Evolutionary conservation across 2,329 filamentous ascomycete genomes (phyloP).

Genomic region (Seiridium cupressi): DNA sequence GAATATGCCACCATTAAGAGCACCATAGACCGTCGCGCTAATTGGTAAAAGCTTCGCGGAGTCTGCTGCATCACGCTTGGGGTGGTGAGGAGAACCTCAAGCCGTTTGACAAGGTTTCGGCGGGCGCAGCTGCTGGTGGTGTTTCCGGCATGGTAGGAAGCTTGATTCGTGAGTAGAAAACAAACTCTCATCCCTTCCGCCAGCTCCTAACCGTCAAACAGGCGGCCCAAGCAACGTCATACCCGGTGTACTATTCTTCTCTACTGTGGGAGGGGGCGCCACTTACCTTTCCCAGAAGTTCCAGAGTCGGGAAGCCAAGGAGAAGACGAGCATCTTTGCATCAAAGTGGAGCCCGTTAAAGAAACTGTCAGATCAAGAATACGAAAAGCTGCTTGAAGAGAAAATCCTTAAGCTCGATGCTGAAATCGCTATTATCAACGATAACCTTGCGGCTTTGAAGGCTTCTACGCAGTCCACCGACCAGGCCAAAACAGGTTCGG

Average conservation of each 20-base stretch:
- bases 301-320: constrained; percentile 12
- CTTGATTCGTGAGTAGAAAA: constrained; percentile 44
- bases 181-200: background rate
- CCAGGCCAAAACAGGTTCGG: background rate
- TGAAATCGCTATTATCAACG: constrained; percentile 77
- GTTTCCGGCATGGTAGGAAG: constrained; percentile 63
- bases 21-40: background rate
- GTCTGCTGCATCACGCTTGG: constrained; percentile 44
- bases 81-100: constrained; percentile 52
- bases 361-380: constrained; percentile 68
- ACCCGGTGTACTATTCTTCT: constrained; percentile 49
- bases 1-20: constrained; percentile 29
- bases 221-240: constrained; percentile 53
- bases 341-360: constrained; percentile 74
- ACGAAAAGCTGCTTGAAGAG: constrained; percentile 67
- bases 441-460: constrained; percentile 58
- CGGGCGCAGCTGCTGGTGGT: constrained; percentile 69
- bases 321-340: constrained; percentile 39
- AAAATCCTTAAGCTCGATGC: constrained; percentile 70
- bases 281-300: constrained; percentile 21
- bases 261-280: constrained; percentile 37
- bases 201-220: constrained; percentile 22
- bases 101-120: constrained; percentile 58
- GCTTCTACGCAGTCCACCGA: constrained; percentile 1
- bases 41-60: constrained; percentile 42